Base-by-base conservation (phyloP, 1,284 basidiomycete genomes). In the Lignosus rhinocerotis region DNA sequence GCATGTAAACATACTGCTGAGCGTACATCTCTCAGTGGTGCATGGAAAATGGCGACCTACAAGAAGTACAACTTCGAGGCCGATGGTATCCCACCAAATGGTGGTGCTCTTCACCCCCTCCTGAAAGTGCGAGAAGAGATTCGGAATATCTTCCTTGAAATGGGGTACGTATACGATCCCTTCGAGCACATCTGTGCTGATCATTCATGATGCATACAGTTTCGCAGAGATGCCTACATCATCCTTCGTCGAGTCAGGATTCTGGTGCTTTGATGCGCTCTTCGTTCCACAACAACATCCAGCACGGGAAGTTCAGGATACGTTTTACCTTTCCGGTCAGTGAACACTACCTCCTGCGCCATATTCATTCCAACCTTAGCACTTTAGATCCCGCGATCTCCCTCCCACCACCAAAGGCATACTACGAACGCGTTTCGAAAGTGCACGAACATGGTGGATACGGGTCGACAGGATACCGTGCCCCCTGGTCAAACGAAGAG, bases 61-160 rank as follows among this genome's bases (percentile, higher is more conserved):
- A 99, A 99, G 73, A 95, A 96, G 73, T 99, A 99, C 80, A 99
- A 99, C 77, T 99, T 99, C 70, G 94, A 98, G 68, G 96, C 97
- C 1, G 94, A 96, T 66, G 97, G 97, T 60, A 85, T 90, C 41
- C 90, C 90, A 4, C 90, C 95, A 3, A 84, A 85, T 34, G 92
- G 94, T 32, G 97, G 97, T 51, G 94, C 96, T 11, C 80, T 99
- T 34, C 97, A 99, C 75, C 97, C 96, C 6, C 82, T 99, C 32
- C 85, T 99, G 66, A 99, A 99, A 80, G 97, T 99, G 36, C 85
- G 97, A 55, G 96, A 99, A 75, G 97, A 99, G 76, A 95, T 99
- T 74, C 85, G 96, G 53, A 92, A 93, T 72, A 98, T 99, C 71
- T 99, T 99, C 83, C 86, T 99, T 68, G 97, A 99, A 75, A 98